These are phyloP conservation scores for Domatiomyces catenatus DNA, from an alignment of 2,329 filamentous ascomycete species.

Conservation along the genomic window DNA sequence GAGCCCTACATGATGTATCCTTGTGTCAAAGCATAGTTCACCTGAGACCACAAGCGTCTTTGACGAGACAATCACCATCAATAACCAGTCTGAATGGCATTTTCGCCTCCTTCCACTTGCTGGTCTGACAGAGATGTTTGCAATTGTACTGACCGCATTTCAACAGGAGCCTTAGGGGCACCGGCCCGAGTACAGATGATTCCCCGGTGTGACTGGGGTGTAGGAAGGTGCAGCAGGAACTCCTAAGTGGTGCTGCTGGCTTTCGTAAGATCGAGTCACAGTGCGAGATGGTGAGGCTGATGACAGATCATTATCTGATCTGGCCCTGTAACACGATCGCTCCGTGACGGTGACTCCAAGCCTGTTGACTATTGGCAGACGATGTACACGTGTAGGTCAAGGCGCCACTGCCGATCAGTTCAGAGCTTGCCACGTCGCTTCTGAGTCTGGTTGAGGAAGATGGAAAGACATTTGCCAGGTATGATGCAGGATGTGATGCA, in stretches of 20 bases:
- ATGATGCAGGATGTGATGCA: background rate
- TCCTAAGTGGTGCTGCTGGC: background rate
- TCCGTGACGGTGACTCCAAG: background rate
- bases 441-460: background rate
- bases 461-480: background rate
- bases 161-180: background rate
- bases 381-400: background rate
- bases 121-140: background rate
- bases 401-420: background rate
- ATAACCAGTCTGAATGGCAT: constrained; percentile 5
- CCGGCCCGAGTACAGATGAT: background rate
- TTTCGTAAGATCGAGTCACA: no score
- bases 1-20: constrained; percentile 22
- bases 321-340: background rate
- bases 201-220: no score
- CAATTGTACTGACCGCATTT: background rate
- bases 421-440: background rate
- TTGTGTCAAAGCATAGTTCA: constrained; percentile 29
- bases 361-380: background rate
- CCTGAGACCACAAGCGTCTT: constrained; percentile 21
- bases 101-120: background rate
- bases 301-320: background rate
- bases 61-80: constrained; percentile 7
- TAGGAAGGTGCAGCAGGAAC: background rate
- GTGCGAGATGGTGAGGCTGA: no score